These are phyloP conservation scores for Yamadazyma aaseri DNA, from an alignment of 1,139 yeast genomes.

Conservation along the genomic window DNA sequence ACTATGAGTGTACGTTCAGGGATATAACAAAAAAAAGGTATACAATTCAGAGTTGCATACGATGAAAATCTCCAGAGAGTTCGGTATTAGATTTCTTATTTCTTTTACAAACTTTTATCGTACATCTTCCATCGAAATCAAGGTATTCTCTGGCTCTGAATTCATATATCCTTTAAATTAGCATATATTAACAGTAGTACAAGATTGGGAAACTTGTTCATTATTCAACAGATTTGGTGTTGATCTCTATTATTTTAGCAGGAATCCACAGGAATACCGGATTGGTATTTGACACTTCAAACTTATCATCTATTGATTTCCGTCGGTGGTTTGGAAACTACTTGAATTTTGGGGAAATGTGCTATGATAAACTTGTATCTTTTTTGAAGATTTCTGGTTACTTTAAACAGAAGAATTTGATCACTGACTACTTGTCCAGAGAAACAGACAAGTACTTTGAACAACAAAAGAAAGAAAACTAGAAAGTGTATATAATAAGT, in stretches of 20 bases:
- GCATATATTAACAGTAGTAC: not conserved
- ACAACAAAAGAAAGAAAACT: slow-evolving; percentile 13
- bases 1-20: slow-evolving; percentile 2
- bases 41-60: too few species aligned
- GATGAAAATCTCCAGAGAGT: too few species aligned
- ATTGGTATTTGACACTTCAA: slow-evolving; percentile 44
- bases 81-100: too few species aligned
- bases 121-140: too few species aligned
- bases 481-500: not conserved
- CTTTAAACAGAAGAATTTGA: slow-evolving; percentile 42
- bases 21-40: not conserved
- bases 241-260: slow-evolving; percentile 62
- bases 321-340: slow-evolving; percentile 55
- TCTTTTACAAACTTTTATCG: too few species aligned
- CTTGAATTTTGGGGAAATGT: slow-evolving; percentile 52
- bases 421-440: slow-evolving; percentile 35
- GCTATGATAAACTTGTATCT: slow-evolving; percentile 46
- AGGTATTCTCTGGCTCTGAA: too few species aligned
- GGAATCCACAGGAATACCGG: slow-evolving; percentile 68
- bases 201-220: slow-evolving; percentile 55
- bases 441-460: slow-evolving; percentile 32
- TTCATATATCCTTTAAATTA: too few species aligned
- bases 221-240: slow-evolving; percentile 56
- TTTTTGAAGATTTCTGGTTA: slow-evolving; percentile 41
- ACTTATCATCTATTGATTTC: slow-evolving; percentile 50